Percentiles rank a stretch among this genome's conserved stretches.
These are phyloP conservation scores for Plenodomus biglobosus DNA, from an alignment of 2,329 filamentous ascomycete genomes.

Conservation along the genomic window DNA sequence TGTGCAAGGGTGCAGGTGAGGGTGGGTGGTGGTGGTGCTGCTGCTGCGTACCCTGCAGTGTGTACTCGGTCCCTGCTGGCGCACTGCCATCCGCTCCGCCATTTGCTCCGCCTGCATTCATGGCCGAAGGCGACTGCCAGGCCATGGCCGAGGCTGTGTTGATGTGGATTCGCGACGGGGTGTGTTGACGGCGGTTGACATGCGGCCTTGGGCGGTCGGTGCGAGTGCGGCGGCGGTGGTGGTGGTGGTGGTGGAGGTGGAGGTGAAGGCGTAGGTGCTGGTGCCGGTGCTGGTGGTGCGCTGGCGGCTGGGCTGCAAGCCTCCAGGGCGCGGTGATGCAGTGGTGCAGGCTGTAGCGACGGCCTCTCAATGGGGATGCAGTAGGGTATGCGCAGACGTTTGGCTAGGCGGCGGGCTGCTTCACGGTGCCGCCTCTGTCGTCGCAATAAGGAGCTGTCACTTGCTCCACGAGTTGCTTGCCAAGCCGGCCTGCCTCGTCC, in stretches of 20 bases:
- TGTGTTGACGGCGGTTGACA: constrained; percentile 30
- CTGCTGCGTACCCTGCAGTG: constrained; percentile 63
- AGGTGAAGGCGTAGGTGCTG: no score
- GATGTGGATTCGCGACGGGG: constrained; percentile 23
- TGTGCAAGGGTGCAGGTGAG: constrained; percentile 1
- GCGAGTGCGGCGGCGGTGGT: constrained; percentile 19
- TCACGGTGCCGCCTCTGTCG: background rate
- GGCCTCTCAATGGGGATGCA: background rate
- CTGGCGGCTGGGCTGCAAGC: constrained; percentile 24
- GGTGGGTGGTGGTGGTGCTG: no score
- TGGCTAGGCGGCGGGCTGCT: no score
- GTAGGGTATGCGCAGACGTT: background rate
- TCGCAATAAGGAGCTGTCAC: constrained; percentile 1
- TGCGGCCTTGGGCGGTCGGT: constrained; percentile 33
- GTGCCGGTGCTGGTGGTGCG: constrained; percentile 20
- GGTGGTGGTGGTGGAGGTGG: no score
- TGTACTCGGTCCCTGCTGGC: constrained; percentile 69
- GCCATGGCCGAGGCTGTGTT: constrained; percentile 57
- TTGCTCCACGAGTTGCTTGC: background rate
- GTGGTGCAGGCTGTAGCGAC: background rate
- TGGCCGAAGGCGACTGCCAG: constrained; percentile 69
- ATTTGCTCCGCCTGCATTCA: constrained; percentile 58
- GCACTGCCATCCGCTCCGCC: constrained; percentile 52
- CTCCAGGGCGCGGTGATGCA: constrained; percentile 11
- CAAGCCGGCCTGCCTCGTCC: background rate